Evolutionary conservation across 352 stramenopile genomes (phyloP).

Genomic region (Globisporangium canariense): DNA sequence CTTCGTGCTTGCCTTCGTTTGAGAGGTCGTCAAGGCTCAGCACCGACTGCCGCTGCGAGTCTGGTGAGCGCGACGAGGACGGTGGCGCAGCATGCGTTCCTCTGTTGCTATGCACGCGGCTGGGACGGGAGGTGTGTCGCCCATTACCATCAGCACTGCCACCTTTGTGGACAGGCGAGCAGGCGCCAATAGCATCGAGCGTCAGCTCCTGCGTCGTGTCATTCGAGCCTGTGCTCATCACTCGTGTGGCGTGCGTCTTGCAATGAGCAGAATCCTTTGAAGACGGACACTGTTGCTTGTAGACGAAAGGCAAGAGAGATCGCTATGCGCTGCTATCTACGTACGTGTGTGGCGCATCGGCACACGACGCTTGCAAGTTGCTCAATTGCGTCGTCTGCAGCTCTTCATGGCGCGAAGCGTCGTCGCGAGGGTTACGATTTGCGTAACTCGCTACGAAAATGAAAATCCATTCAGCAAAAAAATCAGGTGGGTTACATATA

Average conservation of each 20-base stretch:
- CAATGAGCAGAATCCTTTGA: neutral
- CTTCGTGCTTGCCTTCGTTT: constrained; percentile 11
- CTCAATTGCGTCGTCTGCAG: neutral
- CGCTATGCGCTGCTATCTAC: neutral
- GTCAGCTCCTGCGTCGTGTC: constrained; percentile 16
- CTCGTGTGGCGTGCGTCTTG: neutral
- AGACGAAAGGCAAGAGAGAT: neutral
- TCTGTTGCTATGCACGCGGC: neutral
- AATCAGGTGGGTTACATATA: neutral
- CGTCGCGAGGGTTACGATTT: neutral
- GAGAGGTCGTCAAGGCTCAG: constrained; percentile 52
- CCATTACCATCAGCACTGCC: neutral
- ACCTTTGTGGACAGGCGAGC: neutral
- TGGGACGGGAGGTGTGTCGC: neutral
- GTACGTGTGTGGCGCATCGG: neutral
- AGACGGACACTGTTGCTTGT: neutral
- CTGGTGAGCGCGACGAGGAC: neutral
- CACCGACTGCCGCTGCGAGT: constrained; percentile 16
- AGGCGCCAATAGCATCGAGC: neutral
- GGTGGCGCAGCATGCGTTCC: neutral
- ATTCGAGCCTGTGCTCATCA: constrained; percentile 7
- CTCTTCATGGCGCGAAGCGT: neutral
- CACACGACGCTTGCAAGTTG: neutral
- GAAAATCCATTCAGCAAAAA: neutral
- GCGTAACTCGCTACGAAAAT: too few relatives aligned